A percentile compares a stretch with the other conserved stretches of the same genome.
Conservation (phyloP, 2,329 filamentous ascomycete species). For the Plectosphaerella cucumerina region DNA sequence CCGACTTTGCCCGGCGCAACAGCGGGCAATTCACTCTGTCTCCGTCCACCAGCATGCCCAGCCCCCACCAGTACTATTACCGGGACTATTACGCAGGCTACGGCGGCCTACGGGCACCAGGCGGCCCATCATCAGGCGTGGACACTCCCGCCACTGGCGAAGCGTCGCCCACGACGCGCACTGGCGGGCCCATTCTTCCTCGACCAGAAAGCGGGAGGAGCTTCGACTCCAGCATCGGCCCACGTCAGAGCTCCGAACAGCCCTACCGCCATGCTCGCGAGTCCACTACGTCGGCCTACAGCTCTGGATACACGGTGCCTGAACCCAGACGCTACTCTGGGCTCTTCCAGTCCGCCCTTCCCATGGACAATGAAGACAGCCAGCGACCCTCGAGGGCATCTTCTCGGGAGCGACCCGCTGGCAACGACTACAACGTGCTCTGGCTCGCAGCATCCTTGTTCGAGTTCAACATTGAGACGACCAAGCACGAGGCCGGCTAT, state of each 20-base stretch:
- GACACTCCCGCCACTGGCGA: slow-evolving; percentile 50
- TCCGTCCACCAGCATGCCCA: slow-evolving; percentile 44
- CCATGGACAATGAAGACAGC: slow-evolving; percentile 62
- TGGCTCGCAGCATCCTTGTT: slow-evolving; percentile 93
- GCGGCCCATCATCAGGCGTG: slow-evolving; percentile 28
- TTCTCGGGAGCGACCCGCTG: slow-evolving; percentile 47
- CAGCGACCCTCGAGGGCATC: slow-evolving; percentile 54
- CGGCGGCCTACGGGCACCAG: slow-evolving; percentile 20
- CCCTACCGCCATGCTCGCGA: slow-evolving; percentile 42
- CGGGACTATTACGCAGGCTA: slow-evolving; percentile 46
- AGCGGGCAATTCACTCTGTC: slow-evolving; percentile 65
- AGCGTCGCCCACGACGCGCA: slow-evolving; percentile 41
- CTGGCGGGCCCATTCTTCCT: slow-evolving; percentile 18
- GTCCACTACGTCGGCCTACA: slow-evolving; percentile 48
- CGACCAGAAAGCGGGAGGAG: slow-evolving; percentile 59
- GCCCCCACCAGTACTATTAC: slow-evolving; percentile 53
- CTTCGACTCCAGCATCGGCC: slow-evolving; percentile 47
- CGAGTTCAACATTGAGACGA: slow-evolving; percentile 93
- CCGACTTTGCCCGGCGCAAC: slow-evolving; percentile 61
- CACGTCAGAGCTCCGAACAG: slow-evolving; percentile 50
- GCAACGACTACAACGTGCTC: slow-evolving; percentile 63
- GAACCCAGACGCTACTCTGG: slow-evolving; percentile 62
- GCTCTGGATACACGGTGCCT: slow-evolving; percentile 39
- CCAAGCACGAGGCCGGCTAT: slow-evolving; percentile 89
- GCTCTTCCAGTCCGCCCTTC: slow-evolving; percentile 83